Percentiles rank a stretch among this genome's conserved stretches.
phyloP scores from a whole-genome alignment of 2,329 filamentous ascomycete genomes.

The Talaromyces pinophilus region DNA sequence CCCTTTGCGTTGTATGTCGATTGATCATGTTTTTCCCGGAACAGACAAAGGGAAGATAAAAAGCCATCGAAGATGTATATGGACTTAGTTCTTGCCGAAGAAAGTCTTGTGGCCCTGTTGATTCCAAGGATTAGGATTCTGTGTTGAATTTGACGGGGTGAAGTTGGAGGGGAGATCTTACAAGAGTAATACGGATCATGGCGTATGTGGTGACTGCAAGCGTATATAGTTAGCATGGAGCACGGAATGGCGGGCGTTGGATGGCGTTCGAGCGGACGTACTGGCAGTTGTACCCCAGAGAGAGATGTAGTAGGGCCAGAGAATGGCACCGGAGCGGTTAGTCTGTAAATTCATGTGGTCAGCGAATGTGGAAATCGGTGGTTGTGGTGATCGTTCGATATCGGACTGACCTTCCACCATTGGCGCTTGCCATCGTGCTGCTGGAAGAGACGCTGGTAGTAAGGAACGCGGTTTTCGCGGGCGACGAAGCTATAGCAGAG shows the following conservation, averaged over 20 bases:
- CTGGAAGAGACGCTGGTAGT: constrained; percentile 69
- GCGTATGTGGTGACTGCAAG: constrained; percentile 41
- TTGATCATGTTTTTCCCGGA: background rate
- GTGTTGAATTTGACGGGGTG: constrained; percentile 27
- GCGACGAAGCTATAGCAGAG: constrained; percentile 51
- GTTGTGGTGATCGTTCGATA: background rate
- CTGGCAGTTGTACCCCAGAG: constrained; percentile 52
- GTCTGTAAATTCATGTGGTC: constrained; percentile 42
- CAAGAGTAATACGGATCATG: constrained; percentile 48
- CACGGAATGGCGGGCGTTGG: constrained; percentile 16
- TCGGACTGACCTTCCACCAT: constrained; percentile 65
- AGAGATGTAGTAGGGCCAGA: constrained; percentile 62
- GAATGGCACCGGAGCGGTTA: constrained; percentile 57
- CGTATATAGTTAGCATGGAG: background rate
- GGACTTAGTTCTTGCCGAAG: constrained; percentile 44
- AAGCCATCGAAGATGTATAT: constrained; percentile 21
- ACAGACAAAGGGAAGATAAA: constrained; percentile 3
- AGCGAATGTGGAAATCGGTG: background rate
- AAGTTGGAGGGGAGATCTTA: constrained; percentile 31
- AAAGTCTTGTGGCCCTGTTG: constrained; percentile 65
- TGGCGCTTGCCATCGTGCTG: constrained; percentile 65
- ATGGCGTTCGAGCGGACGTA: constrained; percentile 36
- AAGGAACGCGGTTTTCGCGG: constrained; percentile 68
- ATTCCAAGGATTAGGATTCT: background rate
- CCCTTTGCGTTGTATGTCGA: background rate